Percentiles rank a stretch among this genome's conserved stretches.
Conservation (phyloP, 306 rosid species). For the Gastrolobium bilobum region DNA sequence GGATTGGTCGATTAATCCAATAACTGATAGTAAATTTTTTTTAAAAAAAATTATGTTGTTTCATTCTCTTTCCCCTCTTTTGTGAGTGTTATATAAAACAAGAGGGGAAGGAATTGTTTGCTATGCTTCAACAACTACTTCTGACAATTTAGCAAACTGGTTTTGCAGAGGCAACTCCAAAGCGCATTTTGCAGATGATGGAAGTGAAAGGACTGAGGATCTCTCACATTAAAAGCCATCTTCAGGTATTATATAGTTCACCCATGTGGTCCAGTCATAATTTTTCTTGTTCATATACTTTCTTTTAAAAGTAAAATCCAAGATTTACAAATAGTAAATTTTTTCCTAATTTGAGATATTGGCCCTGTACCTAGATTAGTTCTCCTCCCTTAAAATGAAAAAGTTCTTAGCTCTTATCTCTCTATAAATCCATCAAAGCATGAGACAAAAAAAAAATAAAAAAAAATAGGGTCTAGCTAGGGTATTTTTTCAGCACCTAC, state of each 20-base stretch:
- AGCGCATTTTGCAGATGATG: conserved; percentile 76
- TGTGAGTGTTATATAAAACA: neutral
- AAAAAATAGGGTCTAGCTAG: neutral
- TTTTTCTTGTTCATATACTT: too few species aligned
- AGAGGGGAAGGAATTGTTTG: too few species aligned
- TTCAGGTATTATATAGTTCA: conserved; percentile 63
- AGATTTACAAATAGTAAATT: neutral
- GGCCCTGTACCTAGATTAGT: neutral
- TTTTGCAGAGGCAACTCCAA: conserved; percentile 84
- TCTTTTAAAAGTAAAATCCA: neutral
- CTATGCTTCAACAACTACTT: neutral
- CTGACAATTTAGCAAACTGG: conserved; percentile 16
- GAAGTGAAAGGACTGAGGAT: conserved; percentile 70
- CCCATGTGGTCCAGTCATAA: conserved; percentile 20
- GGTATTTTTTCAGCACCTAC: neutral
- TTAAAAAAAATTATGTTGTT: too few species aligned
- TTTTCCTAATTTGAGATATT: neutral
- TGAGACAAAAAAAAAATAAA: conserved; percentile 21
- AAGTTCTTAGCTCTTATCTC: too few species aligned
- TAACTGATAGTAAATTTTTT: too few species aligned
- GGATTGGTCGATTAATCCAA: too few species aligned
- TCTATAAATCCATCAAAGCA: neutral
- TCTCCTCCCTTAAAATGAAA: neutral
- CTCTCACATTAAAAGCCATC: conserved; percentile 87
- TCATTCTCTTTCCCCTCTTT: neutral